These are phyloP conservation scores for Calonectria montana DNA, from an alignment of 2,329 filamentous ascomycete genomes.

Conservation along the genomic window DNA sequence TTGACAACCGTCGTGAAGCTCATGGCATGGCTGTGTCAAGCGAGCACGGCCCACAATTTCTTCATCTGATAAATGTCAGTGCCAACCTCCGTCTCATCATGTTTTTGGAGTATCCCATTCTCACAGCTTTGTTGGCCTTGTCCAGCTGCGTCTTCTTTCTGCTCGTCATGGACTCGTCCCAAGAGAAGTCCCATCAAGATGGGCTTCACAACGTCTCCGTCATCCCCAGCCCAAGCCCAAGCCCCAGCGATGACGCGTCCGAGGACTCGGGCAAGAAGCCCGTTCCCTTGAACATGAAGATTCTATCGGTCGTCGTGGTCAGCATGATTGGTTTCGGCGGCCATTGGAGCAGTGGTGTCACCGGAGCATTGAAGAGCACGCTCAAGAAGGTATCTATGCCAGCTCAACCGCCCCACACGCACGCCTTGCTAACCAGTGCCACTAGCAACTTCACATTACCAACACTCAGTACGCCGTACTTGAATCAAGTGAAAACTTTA, in stretches of 20 bases:
- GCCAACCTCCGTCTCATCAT: background rate
- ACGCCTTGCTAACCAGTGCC: background rate
- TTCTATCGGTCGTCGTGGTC: conserved; percentile 59
- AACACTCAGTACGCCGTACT: conserved; percentile 70
- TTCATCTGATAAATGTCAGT: conserved; percentile 12
- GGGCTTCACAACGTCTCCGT: conserved; percentile 10
- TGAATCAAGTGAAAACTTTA: conserved; percentile 71
- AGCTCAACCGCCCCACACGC: background rate
- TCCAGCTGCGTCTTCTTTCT: background rate
- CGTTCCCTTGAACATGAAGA: conserved; percentile 45
- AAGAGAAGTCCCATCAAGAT: conserved; percentile 19
- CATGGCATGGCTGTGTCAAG: background rate
- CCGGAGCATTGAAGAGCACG: conserved; percentile 70
- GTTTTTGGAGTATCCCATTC: background rate
- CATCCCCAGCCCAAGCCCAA: conserved; percentile 13
- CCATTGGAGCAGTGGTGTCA: conserved; percentile 70
- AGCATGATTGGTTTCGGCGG: conserved; percentile 69
- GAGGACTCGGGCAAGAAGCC: conserved; percentile 36
- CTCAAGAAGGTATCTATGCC: conserved; percentile 64
- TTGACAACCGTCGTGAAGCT: conserved; percentile 1
- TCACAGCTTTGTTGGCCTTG: background rate
- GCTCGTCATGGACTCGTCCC: conserved; percentile 13
- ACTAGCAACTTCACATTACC: conserved; percentile 65
- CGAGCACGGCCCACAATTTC: conserved; percentile 5
- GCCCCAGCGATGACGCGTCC: conserved; percentile 21